Conservation (phyloP, 192 early-diverging fungal species). For the Umbelopsis sp. region DNA sequence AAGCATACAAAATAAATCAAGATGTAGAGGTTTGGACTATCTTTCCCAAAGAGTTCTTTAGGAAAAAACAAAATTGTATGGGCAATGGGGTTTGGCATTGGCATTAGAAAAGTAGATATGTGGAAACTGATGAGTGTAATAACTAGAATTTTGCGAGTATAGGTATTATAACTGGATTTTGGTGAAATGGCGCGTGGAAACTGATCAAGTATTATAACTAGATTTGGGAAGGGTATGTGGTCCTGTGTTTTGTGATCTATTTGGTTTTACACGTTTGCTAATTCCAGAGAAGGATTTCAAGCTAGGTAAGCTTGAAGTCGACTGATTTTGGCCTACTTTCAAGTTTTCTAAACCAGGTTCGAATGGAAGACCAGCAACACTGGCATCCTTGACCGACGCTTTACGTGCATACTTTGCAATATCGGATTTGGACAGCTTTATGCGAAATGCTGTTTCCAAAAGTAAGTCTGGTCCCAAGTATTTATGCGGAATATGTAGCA, state of each 20-base stretch:
- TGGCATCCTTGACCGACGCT: conserved; percentile 24
- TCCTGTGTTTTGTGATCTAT: not conserved
- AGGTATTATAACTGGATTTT: too few relatives aligned
- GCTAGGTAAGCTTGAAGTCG: not conserved
- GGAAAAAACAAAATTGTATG: too few relatives aligned
- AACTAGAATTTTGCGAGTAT: too few relatives aligned
- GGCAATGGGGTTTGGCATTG: too few relatives aligned
- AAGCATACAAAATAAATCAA: not conserved
- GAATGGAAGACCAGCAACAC: conserved; percentile 26
- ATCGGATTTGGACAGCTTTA: conserved; percentile 64
- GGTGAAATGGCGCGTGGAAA: too few relatives aligned
- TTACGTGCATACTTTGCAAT: conserved; percentile 49
- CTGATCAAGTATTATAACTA: not conserved
- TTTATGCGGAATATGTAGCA: conserved; percentile 81
- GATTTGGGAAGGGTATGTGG: not conserved
- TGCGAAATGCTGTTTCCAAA: conserved; percentile 67
- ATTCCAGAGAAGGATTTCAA: not conserved
- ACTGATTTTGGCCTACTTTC: conserved; percentile 22
- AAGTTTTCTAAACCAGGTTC: conserved; percentile 38
- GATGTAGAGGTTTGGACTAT: too few relatives aligned
- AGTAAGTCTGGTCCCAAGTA: conserved; percentile 61
- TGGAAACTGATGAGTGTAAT: too few relatives aligned
- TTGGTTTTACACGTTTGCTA: not conserved
- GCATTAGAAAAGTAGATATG: too few relatives aligned
- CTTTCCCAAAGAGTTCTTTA: too few relatives aligned